phyloP scores from a whole-genome alignment of 495 filamentous ascomycete genomes.

The Penicillium atrosanguineum region DNA sequence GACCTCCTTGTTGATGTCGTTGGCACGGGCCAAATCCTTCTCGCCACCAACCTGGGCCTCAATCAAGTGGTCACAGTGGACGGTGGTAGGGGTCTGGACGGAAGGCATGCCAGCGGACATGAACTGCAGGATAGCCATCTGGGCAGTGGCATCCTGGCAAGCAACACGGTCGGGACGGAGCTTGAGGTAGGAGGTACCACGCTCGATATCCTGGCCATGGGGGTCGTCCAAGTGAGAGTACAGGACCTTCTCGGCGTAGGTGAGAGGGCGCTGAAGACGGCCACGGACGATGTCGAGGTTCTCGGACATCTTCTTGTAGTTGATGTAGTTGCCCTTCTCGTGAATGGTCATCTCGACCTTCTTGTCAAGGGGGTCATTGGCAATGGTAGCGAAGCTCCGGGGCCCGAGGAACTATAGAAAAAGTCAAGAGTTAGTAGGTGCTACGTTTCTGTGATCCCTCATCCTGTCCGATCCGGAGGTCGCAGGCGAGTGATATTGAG shows the following conservation, averaged over 20 bases:
- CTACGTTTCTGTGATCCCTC: not conserved
- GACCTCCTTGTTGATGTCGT: slow-evolving; percentile 98
- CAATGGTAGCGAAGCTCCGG: slow-evolving; percentile 61
- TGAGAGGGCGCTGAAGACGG: slow-evolving; percentile 88
- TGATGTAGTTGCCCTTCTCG: slow-evolving; percentile 79
- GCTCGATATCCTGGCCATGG: slow-evolving; percentile 91
- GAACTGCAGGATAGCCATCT: slow-evolving; percentile 99
- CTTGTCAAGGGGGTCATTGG: slow-evolving; percentile 62
- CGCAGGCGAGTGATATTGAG: not conserved
- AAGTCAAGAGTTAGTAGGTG: slow-evolving; percentile 16
- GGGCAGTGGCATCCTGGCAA: slow-evolving; percentile 98
- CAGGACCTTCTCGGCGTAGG: slow-evolving; percentile 96
- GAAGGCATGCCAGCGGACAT: slow-evolving; percentile 97
- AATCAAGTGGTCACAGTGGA: slow-evolving; percentile 99
- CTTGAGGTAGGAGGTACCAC: slow-evolving; percentile 91
- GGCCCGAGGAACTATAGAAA: slow-evolving; percentile 43
- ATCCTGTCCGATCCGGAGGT: not conserved
- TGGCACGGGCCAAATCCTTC: slow-evolving; percentile 90
- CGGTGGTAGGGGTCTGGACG: slow-evolving; percentile 91
- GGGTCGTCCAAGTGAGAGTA: slow-evolving; percentile 99
- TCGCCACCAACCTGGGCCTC: slow-evolving; percentile 93
- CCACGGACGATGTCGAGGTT: slow-evolving; percentile 87
- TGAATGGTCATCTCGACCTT: slow-evolving; percentile 81
- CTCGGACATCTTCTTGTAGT: slow-evolving; percentile 96
- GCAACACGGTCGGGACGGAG: slow-evolving; percentile 96